Percentiles rank a stretch among this genome's conserved stretches.
Evolutionary conservation across 805 yeast genomes (phyloP).

Genomic region (Debaryomyces maramus): DNA sequence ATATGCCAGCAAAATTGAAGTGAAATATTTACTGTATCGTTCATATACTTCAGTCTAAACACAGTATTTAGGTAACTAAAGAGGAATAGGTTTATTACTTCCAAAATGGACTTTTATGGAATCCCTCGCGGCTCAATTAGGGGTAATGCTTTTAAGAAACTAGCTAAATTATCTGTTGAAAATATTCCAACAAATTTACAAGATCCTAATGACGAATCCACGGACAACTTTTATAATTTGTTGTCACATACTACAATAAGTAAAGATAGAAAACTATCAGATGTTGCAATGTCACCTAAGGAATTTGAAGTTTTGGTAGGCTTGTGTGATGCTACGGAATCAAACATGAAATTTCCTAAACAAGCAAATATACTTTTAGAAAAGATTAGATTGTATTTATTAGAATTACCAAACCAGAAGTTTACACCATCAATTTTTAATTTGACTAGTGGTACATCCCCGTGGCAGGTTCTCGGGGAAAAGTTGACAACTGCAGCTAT

Average conservation of each 20-base stretch:
- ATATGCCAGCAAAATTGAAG: too few species aligned
- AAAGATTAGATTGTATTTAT: constrained; percentile 47
- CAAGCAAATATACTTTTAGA: constrained; percentile 46
- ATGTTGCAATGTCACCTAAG: constrained; percentile 47
- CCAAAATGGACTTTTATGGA: constrained; percentile 38
- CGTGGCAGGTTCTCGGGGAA: constrained; percentile 37
- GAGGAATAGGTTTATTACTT: neutral
- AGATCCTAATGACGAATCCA: neutral
- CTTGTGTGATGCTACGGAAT: constrained; percentile 44
- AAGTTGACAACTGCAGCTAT: constrained; percentile 34
- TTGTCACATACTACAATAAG: constrained; percentile 11
- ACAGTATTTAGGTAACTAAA: too few species aligned
- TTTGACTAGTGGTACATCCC: constrained; percentile 25
- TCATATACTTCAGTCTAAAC: too few species aligned
- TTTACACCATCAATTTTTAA: constrained; percentile 40
- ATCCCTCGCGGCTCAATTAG: constrained; percentile 41
- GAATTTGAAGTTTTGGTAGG: constrained; percentile 61
- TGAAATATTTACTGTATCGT: too few species aligned
- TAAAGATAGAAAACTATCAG: constrained; percentile 13
- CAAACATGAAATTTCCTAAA: constrained; percentile 24
- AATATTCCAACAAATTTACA: constrained; percentile 13
- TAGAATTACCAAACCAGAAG: constrained; percentile 44
- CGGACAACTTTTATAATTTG: constrained; percentile 23
- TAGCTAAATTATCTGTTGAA: constrained; percentile 37
- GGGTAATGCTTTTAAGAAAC: constrained; percentile 34